Conservation (phyloP, 208 protist genomes). For the Leishmania gerbilli region DNA sequence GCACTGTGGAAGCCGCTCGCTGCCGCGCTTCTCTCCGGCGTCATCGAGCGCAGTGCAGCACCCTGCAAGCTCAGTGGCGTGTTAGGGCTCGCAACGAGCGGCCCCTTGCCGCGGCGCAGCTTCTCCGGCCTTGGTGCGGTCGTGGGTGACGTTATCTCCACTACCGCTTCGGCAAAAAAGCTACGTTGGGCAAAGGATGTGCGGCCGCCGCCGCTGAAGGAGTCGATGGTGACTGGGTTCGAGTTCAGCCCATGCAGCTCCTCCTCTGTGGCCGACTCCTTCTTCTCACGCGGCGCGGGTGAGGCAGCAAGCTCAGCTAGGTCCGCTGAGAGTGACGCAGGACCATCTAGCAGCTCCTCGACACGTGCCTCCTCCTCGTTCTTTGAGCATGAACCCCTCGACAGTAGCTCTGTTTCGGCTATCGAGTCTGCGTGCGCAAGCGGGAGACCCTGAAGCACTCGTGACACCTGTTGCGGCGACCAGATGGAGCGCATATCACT, state of each 20-base stretch:
- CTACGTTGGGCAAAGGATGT: neutral
- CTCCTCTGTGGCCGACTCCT: neutral
- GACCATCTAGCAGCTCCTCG: conserved; percentile 11
- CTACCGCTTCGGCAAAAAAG: neutral
- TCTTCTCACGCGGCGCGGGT: neutral
- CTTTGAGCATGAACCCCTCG: conserved; percentile 13
- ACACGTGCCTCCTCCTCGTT: conserved; percentile 20
- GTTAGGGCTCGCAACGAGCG: neutral
- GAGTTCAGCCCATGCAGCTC: neutral
- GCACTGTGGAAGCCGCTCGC: neutral
- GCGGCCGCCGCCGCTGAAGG: neutral
- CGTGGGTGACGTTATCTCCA: neutral
- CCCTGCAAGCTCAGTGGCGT: neutral
- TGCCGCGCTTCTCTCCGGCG: neutral
- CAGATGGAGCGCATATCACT: conserved; percentile 2
- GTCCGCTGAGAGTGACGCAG: neutral
- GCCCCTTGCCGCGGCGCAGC: neutral
- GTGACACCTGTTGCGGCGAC: neutral
- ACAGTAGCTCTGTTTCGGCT: conserved; percentile 5
- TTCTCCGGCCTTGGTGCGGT: neutral
- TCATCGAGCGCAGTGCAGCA: neutral
- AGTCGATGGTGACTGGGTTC: neutral
- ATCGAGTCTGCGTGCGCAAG: neutral
- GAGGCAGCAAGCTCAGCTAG: neutral
- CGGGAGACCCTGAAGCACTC: neutral